Evolutionary conservation across 2,329 filamentous ascomycete genomes (phyloP).

Genomic region (Calonectria fujianensis): DNA sequence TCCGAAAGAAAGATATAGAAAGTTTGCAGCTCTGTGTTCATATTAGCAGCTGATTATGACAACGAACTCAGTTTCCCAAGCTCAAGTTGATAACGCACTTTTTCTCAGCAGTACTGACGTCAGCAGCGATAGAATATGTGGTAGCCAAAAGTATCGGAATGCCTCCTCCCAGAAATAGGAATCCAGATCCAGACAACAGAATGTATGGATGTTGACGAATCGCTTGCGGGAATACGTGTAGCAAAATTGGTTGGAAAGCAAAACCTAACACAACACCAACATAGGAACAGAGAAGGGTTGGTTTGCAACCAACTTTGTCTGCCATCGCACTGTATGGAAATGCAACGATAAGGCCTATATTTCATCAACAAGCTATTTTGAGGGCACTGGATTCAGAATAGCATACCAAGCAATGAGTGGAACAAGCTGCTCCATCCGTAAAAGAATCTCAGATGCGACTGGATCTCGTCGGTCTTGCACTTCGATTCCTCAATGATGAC

Average conservation of each 20-base stretch:
- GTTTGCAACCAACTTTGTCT: neutral
- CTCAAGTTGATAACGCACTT: neutral
- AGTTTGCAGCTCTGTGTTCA: neutral
- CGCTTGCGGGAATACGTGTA: neutral
- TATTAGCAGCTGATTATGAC: neutral
- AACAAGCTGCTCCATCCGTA: slow-evolving; percentile 6
- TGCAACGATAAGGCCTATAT: neutral
- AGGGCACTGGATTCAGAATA: neutral
- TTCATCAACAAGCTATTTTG: neutral
- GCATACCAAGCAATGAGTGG: neutral
- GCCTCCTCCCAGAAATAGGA: neutral
- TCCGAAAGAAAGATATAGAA: neutral
- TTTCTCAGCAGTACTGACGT: neutral
- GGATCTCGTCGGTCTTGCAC: slow-evolving; percentile 1
- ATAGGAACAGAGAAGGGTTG: neutral
- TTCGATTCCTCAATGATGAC: slow-evolving; percentile 2
- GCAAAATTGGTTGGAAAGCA: neutral
- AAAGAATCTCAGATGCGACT: neutral
- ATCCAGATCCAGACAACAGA: neutral
- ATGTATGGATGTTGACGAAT: slow-evolving; percentile 5
- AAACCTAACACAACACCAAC: neutral
- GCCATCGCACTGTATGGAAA: neutral
- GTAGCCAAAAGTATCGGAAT: neutral
- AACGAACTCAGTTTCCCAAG: too few species aligned
- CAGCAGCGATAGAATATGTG: neutral